These are phyloP conservation scores for Hypocrella siamensis DNA, from an alignment of 2,329 filamentous ascomycete genomes.

Conservation along the genomic window DNA sequence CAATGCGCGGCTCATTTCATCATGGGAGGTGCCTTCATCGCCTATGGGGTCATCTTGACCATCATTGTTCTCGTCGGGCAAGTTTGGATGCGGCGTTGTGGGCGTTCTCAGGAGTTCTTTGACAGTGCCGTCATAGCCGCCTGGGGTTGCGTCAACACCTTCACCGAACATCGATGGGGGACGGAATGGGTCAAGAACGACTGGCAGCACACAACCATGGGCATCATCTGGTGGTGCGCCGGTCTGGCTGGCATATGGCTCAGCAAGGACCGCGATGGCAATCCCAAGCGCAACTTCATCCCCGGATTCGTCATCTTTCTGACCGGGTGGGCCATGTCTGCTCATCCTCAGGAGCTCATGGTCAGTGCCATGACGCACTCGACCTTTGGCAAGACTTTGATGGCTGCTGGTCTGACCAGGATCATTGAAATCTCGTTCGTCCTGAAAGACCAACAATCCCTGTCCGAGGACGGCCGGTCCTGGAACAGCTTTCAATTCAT, in stretches of 20 bases:
- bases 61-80: slow-evolving; percentile 81
- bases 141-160: slow-evolving; percentile 96
- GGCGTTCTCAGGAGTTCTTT: slow-evolving; percentile 91
- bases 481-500: slow-evolving; percentile 46
- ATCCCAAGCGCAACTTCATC: slow-evolving; percentile 82
- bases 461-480: slow-evolving; percentile 52
- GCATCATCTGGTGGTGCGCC: slow-evolving; percentile 96
- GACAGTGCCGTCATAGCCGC: slow-evolving; percentile 80
- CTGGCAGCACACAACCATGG: slow-evolving; percentile 97
- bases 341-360: slow-evolving; percentile 70
- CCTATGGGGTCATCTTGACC: slow-evolving; percentile 75
- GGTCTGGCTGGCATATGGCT: slow-evolving; percentile 87
- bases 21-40: slow-evolving; percentile 95
- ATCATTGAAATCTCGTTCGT: slow-evolving; percentile 89
- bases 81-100: slow-evolving; percentile 65
- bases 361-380: slow-evolving; percentile 78
- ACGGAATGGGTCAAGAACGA: slow-evolving; percentile 80
- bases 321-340: slow-evolving; percentile 92
- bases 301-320: slow-evolving; percentile 81
- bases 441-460: slow-evolving; percentile 51
- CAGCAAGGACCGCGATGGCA: slow-evolving; percentile 66
- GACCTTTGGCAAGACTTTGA: slow-evolving; percentile 88
- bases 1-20: slow-evolving; percentile 96
- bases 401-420: slow-evolving; percentile 70
- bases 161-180: slow-evolving; percentile 95